Evolutionary conservation across 2,329 filamentous ascomycete genomes (phyloP), one percentile per base, ranked within the genome.

Genomic region (Sporothrix protearum): DNA sequence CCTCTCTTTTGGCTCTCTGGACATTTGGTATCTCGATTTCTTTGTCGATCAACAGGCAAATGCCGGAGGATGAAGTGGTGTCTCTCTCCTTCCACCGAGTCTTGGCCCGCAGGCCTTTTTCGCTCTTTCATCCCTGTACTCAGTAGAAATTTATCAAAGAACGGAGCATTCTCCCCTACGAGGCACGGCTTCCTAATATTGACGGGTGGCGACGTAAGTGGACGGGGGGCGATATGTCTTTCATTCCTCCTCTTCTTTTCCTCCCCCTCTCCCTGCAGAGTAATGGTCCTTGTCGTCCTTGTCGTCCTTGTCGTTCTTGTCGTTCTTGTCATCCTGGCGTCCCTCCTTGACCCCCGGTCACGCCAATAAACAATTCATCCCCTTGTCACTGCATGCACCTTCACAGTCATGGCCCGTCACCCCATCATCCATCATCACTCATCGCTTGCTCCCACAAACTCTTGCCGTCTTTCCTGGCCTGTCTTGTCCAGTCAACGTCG

Each of bases 281-380:
- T n/a, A n/a, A n/a, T n/a, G n/a, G n/a, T 42, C 42, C 49, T 68
- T 25, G 8, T 36, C 19, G 42, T 47, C 14, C 14, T 47, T 47
- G 42, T 19, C 10, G 12, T 47, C 42, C 42, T 47, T 47, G 42
- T 47, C 14, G 42, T 47, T 42, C 39, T 42, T 14, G 33, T 36
- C 14, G 42, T 47, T 3, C 14, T 47, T 47, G 42, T 36, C 33
- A 47, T 19, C 28, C 25, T 7, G 16, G 25, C 6, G n/a, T 14
- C 42, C 28, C 30, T 42, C 42, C 57, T 63, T 47, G 42, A 47
- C 42, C 33, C 68, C 10, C 57, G 1, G 36, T 45, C 36, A 45
- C 59, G 59, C 59, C 59, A 66, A 33, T 66, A 66, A 66, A 66
- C 63, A 67, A 36, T 67, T 45, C 64, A 67, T 36, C 64, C 45